A percentile compares a stretch with the other conserved stretches of the same genome.
These are phyloP conservation scores for Magnusiomyces tetraspermus DNA, from an alignment of 1,139 yeast species.

Conservation along the genomic window DNA sequence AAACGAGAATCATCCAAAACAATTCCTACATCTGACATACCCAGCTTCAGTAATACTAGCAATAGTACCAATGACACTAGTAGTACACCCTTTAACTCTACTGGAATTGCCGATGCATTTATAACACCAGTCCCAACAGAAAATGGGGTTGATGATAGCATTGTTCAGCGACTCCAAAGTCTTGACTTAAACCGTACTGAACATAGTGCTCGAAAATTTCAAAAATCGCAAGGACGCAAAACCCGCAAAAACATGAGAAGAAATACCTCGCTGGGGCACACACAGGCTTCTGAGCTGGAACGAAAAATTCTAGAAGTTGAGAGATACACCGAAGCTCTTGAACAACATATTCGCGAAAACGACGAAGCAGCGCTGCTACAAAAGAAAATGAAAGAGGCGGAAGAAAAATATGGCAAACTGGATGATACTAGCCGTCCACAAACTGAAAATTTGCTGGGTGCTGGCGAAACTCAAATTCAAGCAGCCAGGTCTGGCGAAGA, in stretches of 20 bases:
- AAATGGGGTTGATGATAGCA: background rate
- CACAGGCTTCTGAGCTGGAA: conserved; percentile 14
- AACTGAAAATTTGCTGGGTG: background rate
- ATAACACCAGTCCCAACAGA: background rate
- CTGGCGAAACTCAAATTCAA: background rate
- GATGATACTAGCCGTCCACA: background rate
- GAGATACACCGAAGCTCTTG: conserved; percentile 20
- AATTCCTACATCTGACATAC: background rate
- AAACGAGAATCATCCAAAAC: background rate
- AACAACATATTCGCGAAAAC: conserved; percentile 17
- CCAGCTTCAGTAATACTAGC: background rate
- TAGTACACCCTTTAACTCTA: background rate
- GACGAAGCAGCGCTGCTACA: conserved; percentile 17
- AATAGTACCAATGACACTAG: no score
- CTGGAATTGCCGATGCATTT: background rate
- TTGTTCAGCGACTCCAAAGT: background rate
- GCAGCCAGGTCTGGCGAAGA: background rate
- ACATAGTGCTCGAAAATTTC: background rate
- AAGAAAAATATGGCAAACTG: conserved; percentile 1
- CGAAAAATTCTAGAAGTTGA: conserved; percentile 21
- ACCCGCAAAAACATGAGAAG: background rate
- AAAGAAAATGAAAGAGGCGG: conserved; percentile 9
- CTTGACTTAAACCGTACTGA: background rate
- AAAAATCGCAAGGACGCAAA: background rate
- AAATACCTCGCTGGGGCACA: background rate